Base-by-base conservation (phyloP, 768 basidiomycete genomes). In the Mycena haematopus region DNA sequence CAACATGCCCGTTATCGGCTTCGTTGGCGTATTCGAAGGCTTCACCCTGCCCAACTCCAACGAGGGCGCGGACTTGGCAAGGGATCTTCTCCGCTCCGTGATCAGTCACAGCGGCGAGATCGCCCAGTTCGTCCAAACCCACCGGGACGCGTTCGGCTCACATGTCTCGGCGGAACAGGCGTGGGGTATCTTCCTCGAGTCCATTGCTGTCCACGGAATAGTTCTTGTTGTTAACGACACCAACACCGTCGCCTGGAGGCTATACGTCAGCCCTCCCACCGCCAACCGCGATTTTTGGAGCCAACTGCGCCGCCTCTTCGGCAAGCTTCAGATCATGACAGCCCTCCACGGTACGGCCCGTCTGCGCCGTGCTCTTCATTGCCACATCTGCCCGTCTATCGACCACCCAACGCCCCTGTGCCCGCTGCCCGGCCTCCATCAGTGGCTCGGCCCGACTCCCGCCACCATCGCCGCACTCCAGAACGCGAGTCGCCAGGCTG, bases 391-490 rank as follows among this genome's bases (percentile, higher is more conserved):
- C 36, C 52, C 24, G 11, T 15, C 21, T 0, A 51, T 45, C 36
- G 46, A 49, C 58, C 63, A 64, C 40, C 57, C 63, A 29, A 59
- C 63, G 22, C 17, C 21, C n/a, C 46, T 56, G 0, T 64, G 58
- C 58, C 52, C 47, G 10, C 17, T 55, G 38, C 58, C 63, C 11
- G 0, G 27, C 7, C 1, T 19, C 29, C 57, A 57, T 11, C 47
- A 40, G 0, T 64, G 52, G 52, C 33, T 54, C 10, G 63, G 63
- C 17, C 45, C 63, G 0, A 64, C 63, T 0, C 17, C 58, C 27
- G 40, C 19, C 11, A 59, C 63, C 21, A 54, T 59, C 15, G 17
- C 17, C 19, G 58, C 63, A 0, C 33, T 45, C 15, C n/a, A 33
- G 5, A 29, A 50, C 0, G 46, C 14, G 0, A 44, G 46, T 21